Conservation (phyloP, 2,329 filamentous ascomycete genomes). For the Diaporthe humulicola region DNA sequence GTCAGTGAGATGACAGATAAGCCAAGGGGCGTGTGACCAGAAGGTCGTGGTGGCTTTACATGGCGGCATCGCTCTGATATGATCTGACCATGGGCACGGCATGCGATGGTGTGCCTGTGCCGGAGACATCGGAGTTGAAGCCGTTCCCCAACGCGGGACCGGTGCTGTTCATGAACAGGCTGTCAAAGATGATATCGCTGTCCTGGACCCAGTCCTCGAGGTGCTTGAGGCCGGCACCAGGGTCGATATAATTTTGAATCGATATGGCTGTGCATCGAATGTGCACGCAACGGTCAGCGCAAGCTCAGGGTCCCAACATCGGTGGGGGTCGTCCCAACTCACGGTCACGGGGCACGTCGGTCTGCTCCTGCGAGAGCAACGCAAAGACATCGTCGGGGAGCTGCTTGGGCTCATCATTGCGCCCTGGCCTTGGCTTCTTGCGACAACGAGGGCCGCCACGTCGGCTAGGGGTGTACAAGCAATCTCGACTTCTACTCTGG, state of each 20-base stretch:
- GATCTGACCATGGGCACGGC: constrained; percentile 54
- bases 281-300: constrained; percentile 34
- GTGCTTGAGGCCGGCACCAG: constrained; percentile 61
- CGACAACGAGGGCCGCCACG: constrained; percentile 59
- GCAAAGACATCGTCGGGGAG: constrained; percentile 35
- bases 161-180: constrained; percentile 50
- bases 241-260: constrained; percentile 58
- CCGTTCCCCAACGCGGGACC: constrained; percentile 9
- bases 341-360: constrained; percentile 50
- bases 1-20: constrained; percentile 19
- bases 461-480: constrained; percentile 58
- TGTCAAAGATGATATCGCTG: constrained; percentile 63
- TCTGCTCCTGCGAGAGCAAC: constrained; percentile 44
- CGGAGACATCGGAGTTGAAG: constrained; percentile 28
- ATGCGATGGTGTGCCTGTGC: constrained; percentile 15
- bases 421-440: constrained; percentile 50
- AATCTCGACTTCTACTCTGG: constrained; percentile 55
- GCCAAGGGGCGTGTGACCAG: not conserved
- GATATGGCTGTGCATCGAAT: constrained; percentile 46
- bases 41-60: constrained; percentile 49
- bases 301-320: not conserved
- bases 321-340: constrained; percentile 39
- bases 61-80: constrained; percentile 56
- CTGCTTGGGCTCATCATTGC: constrained; percentile 46
- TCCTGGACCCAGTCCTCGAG: constrained; percentile 60